Percentiles rank a stretch among this genome's conserved stretches.
Evolutionary conservation across 345 rosid species (phyloP).

Genomic region (Dipteronia sinensis): DNA sequence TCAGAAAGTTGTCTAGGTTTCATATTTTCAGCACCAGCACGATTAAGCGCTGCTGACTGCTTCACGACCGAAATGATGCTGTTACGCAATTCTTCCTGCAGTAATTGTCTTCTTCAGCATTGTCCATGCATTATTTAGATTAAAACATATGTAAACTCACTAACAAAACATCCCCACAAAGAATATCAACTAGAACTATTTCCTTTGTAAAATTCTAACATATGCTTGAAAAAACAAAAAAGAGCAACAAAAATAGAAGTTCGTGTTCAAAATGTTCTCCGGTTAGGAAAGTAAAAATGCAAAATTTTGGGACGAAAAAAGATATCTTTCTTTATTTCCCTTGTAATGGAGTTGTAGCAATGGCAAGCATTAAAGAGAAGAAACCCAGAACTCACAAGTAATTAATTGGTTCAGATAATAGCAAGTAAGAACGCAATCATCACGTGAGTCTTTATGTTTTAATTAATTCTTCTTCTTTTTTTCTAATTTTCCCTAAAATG

Average conservation of each 20-base stretch:
- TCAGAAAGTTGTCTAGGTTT: constrained; percentile 91
- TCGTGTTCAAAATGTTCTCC: constrained; percentile 1
- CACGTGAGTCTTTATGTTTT: neutral
- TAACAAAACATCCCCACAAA: neutral
- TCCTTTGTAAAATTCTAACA: neutral
- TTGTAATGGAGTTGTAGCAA: neutral
- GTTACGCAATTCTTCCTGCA: constrained; percentile 81
- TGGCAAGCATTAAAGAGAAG: neutral
- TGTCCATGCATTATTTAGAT: neutral
- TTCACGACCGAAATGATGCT: constrained; percentile 61
- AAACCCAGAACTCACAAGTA: constrained; percentile 2
- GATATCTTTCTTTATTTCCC: neutral
- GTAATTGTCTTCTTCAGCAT: constrained; percentile 22
- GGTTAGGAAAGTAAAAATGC: neutral
- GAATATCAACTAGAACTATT: neutral
- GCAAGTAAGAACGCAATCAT: neutral
- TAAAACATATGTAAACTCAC: neutral
- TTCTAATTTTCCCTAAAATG: neutral
- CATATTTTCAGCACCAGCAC: constrained; percentile 63
- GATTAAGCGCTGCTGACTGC: constrained; percentile 67
- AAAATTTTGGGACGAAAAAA: neutral
- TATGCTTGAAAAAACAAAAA: neutral
- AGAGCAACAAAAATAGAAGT: neutral
- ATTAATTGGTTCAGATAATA: neutral
- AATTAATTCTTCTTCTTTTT: too few species aligned